Evolutionary conservation across 2,329 filamentous ascomycete genomes (phyloP), one percentile per base, ranked within the genome.

Genomic region (Colletotrichum noveboracense): DNA sequence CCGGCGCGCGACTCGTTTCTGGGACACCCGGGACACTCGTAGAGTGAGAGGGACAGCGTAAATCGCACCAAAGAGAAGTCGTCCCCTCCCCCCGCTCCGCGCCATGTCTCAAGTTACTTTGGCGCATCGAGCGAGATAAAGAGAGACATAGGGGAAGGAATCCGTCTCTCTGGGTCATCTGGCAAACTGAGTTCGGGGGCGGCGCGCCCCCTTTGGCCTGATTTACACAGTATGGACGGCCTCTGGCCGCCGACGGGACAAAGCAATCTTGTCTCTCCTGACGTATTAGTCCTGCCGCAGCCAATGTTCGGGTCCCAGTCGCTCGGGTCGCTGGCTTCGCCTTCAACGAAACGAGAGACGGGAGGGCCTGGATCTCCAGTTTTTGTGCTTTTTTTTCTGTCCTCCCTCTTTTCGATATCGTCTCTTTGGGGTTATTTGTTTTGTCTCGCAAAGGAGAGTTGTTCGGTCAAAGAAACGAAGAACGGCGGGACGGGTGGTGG

Each of bases 261-360:
- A 76, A 76, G 74, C 65, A 69, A 26, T 69, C 36, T 32, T 75
- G 70, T 76, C 74, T 76, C 58, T 55, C 65, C 70, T 74, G 74
- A 74, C 70, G 65, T 74, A 58, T 66, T 73, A 75, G 70, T 69
- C 34, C 58, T 75, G 62, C 69, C 34, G 70, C 64, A 64, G 64
- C 58, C 64, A 38, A 34, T 56, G 55, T 62, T 69, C 28, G 70
- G 74, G 74, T 65, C 56, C 74, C 74, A 61, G 58, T 38, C 32
- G 56, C 16, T 55, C 65, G 74, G 70, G 64, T 76, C 70, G 38
- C 26, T 71, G 65, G 56, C 34, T 74, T 48, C n/a, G 7, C 48
- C 43, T 43, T 21, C 16, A 30, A 60, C 55, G 26, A 48, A 30
- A 60, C 55, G 26, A 48, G 24, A 56, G 32, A 30, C 13, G 28